Evolutionary conservation across 129 eudicot species (phyloP), one percentile per base, ranked within the genome.

Genomic region (Ambrosia trifida): DNA sequence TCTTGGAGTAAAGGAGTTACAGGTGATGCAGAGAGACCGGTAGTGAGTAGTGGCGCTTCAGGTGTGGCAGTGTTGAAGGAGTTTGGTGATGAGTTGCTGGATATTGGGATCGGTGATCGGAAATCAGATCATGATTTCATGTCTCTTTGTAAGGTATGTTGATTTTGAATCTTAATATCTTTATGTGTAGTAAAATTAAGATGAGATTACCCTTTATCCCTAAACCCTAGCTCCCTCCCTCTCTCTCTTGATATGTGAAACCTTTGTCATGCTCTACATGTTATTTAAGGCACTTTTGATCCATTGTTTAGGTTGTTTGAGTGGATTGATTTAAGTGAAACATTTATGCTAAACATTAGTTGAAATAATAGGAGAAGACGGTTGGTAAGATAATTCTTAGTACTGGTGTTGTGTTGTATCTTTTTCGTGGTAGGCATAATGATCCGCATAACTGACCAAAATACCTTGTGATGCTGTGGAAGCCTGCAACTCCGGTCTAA

Each of bases 401-500:
- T 72, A 86, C 85, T n/a, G 99, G 99, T 66, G 99, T 97, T 32
- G 84, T 84, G 50, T 68, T 82, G 20, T 95, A 88, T 86, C 69
- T 95, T 3, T 95, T 95, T 65, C 96, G 99, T 12, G 99, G 99
- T 31, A 87, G 99, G 63, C 88, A 87, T 75, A 90, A 95, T 32
- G 85, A 95, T 72, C 95, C 85, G 62, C 82, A 72, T 14, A 85
- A 83, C 70, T 97, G 97, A 44, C 97, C 99, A 44, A 54, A 73
- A 63, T 90, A 83, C 52, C 99, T 97, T 8, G 84, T 90, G 60
- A 95, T 95, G 99, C 82, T 95, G 1, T 95, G 99, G 99, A 95
- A 90, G 77, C 99, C 99, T 33, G 99, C 99, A 54, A 75, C 99
- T 16, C 99, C 99, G 0, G 96, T 95, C 79, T 95, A 95, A 72